Evolutionary conservation across 2,329 filamentous ascomycete genomes (phyloP).

Genomic region (Sporothrix pallida): DNA sequence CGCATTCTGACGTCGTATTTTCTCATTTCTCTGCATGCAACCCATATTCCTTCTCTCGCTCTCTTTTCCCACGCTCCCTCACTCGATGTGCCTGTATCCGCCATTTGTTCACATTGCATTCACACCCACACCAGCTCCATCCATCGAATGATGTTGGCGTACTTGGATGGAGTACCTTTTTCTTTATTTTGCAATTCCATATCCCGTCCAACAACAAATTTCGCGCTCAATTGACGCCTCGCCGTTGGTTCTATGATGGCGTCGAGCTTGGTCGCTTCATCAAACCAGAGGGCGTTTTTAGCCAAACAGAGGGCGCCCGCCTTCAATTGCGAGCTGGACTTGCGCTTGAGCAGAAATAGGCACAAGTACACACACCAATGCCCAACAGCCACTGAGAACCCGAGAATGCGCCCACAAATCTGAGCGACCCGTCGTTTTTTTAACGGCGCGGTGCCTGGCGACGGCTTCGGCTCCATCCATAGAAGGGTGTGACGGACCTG

Average conservation of each 20-base stretch:
- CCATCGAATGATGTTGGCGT: not conserved
- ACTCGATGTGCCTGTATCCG: not conserved
- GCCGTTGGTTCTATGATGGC: not conserved
- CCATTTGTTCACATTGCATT: not conserved
- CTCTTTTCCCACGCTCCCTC: not conserved
- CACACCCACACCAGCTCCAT: not conserved
- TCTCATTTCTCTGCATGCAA: constrained; percentile 26
- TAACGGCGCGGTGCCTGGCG: constrained; percentile 30
- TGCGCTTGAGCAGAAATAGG: not conserved
- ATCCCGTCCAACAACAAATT: not conserved
- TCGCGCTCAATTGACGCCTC: constrained; percentile 18
- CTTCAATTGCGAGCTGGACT: not conserved
- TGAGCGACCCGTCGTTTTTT: constrained; percentile 23
- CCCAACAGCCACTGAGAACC: not conserved
- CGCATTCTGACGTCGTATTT: constrained; percentile 19
- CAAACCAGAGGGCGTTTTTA: constrained; percentile 11
- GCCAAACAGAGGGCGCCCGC: constrained; percentile 6
- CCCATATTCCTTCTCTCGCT: not conserved
- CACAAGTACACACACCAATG: not conserved
- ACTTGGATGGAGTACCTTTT: too few species aligned
- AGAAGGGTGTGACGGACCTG: constrained; percentile 8
- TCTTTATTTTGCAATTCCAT: too few species aligned
- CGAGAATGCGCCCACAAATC: constrained; percentile 9
- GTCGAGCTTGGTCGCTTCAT: constrained; percentile 11
- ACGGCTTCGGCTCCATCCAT: constrained; percentile 26